Evolutionary conservation across 495 filamentous ascomycete genomes (phyloP).

Genomic region (Xylaria castorea): DNA sequence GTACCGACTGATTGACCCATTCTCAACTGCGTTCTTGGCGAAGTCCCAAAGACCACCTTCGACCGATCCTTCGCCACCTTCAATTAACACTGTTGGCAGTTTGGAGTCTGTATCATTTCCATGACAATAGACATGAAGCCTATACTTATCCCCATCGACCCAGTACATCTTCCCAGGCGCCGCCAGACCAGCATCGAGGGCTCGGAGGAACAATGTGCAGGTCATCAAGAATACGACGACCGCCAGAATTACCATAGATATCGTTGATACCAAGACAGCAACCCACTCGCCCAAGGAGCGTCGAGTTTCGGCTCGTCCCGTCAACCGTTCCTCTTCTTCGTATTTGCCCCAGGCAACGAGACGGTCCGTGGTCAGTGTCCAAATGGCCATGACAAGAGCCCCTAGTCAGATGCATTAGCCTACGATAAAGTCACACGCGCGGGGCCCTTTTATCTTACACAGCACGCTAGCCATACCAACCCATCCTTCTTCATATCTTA

Average conservation of each 20-base stretch:
- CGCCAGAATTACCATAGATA: constrained; percentile 70
- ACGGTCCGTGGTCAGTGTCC: constrained; percentile 54
- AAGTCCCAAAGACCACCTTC: constrained; percentile 78
- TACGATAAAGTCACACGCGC: constrained; percentile 53
- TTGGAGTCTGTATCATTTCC: constrained; percentile 68
- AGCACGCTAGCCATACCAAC: constrained; percentile 84
- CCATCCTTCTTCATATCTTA: constrained; percentile 86
- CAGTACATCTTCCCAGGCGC: constrained; percentile 74
- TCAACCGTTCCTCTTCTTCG: constrained; percentile 91
- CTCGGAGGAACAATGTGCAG: constrained; percentile 75
- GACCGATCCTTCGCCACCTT: constrained; percentile 79
- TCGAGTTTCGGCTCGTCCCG: constrained; percentile 85
- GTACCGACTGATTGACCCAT: constrained; percentile 81
- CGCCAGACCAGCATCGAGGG: constrained; percentile 73
- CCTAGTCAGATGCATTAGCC: constrained; percentile 61
- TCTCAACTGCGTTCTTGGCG: constrained; percentile 66
- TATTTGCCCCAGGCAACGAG: constrained; percentile 87
- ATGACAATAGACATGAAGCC: constrained; percentile 83
- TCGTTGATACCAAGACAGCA: constrained; percentile 76
- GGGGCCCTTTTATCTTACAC: constrained; percentile 60
- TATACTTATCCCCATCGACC: constrained; percentile 78
- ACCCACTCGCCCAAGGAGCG: constrained; percentile 83
- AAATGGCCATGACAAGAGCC: constrained; percentile 54
- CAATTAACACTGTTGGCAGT: constrained; percentile 76
- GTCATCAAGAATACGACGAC: constrained; percentile 75